These are phyloP conservation scores for Amaranthus hypochondriacus DNA, from an alignment of 148 eudicot species.

Conservation along the genomic window DNA sequence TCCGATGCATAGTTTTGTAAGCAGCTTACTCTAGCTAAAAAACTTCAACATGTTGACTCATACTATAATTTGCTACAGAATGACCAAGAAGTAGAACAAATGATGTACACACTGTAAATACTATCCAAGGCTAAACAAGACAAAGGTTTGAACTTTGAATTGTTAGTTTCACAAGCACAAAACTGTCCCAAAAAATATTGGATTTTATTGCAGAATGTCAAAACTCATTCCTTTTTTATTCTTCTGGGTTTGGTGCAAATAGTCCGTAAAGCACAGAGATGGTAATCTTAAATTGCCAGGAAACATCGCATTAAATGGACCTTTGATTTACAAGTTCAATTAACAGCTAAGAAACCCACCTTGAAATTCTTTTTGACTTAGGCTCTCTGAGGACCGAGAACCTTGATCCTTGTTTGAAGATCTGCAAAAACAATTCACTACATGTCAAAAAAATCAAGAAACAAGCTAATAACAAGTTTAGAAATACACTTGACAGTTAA, in stretches of 20 bases:
- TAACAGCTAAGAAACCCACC: constrained; percentile 45
- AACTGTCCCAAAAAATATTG: neutral
- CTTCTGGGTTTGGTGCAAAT: neutral
- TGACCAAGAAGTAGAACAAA: neutral
- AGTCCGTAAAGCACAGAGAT: neutral
- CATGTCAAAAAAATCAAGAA: neutral
- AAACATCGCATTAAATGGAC: neutral
- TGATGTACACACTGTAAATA: neutral
- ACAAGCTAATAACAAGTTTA: neutral
- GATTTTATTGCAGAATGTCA: constrained; percentile 1
- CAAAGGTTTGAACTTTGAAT: neutral
- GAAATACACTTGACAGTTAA: neutral
- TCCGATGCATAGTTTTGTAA: neutral
- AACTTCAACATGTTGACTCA: constrained; percentile 7
- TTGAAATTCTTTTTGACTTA: constrained; percentile 71
- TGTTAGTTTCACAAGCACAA: neutral
- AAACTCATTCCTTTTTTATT: neutral
- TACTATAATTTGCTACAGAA: neutral
- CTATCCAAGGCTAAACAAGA: neutral
- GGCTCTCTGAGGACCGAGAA: constrained; percentile 57
- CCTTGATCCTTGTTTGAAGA: constrained; percentile 89
- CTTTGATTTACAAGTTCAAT: neutral
- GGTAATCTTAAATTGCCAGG: neutral
- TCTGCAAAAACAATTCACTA: constrained; percentile 33
- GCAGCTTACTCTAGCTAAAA: neutral